These are phyloP conservation scores for Phytophthora sp. DNA, from an alignment of 352 stramenopile genomes.

Conservation along the genomic window DNA sequence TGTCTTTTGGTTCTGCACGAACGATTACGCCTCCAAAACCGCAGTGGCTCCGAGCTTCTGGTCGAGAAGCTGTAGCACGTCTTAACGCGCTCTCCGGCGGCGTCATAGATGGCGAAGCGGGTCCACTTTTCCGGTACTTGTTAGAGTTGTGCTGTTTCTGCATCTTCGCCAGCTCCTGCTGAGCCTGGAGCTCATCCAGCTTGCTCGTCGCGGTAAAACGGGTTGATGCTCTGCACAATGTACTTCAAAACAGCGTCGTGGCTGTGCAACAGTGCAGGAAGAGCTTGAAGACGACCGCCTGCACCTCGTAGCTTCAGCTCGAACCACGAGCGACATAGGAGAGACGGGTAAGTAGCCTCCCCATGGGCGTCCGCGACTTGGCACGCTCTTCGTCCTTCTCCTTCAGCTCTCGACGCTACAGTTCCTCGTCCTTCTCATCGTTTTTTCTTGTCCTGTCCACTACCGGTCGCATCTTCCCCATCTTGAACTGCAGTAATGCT, in stretches of 20 bases:
- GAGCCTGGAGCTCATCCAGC: constrained; percentile 51
- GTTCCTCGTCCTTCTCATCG: constrained; percentile 32
- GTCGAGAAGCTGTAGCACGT: constrained; percentile 88
- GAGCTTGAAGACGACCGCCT: constrained; percentile 82
- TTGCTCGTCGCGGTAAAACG: constrained; percentile 70
- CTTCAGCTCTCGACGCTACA: constrained; percentile 41
- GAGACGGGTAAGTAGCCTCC: constrained; percentile 87
- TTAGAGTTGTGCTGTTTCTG: constrained; percentile 38
- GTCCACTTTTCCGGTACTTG: constrained; percentile 37
- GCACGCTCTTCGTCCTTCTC: constrained; percentile 50
- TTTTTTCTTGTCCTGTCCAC: constrained; percentile 28
- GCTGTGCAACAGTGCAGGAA: constrained; percentile 77
- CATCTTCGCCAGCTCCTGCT: constrained; percentile 32
- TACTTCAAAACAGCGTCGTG: constrained; percentile 61
- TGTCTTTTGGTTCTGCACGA: constrained; percentile 83
- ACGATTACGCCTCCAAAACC: constrained; percentile 85
- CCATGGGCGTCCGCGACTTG: constrained; percentile 69
- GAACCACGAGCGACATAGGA: constrained; percentile 77
- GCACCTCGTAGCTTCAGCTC: constrained; percentile 53
- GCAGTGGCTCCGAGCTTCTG: constrained; percentile 66
- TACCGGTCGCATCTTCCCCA: constrained; percentile 11
- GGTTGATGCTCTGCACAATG: constrained; percentile 86
- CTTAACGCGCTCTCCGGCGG: constrained; percentile 64
- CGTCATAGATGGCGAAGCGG: constrained; percentile 20
- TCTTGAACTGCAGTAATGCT: constrained; percentile 13